Evolutionary conservation across 108 stramenopile species (phyloP).

Genomic region (Hondaea fermentalgiana): DNA sequence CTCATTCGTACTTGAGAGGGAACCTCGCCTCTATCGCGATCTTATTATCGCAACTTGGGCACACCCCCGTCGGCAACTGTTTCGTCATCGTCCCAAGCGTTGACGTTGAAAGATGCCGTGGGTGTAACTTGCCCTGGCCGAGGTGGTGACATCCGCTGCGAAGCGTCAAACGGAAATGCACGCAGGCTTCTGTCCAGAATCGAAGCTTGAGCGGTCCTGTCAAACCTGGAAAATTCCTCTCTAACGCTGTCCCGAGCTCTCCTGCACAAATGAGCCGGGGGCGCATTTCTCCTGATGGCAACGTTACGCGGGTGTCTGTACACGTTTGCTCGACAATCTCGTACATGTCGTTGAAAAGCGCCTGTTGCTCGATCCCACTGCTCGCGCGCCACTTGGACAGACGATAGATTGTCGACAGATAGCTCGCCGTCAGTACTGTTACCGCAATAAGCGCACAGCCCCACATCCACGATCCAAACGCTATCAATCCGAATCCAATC

Average conservation of each 20-base stretch:
- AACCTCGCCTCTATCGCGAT: neutral
- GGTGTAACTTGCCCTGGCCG: neutral
- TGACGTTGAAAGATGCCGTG: neutral
- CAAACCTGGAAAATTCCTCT: neutral
- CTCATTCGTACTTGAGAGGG: neutral
- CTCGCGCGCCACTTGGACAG: neutral
- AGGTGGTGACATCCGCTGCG: neutral
- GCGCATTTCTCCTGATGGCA: neutral
- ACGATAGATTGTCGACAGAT: neutral
- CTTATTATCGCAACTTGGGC: conserved; percentile 7
- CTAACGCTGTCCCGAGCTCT: neutral
- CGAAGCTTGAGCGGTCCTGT: neutral
- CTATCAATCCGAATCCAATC: neutral
- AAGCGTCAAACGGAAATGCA: neutral
- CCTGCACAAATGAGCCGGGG: neutral
- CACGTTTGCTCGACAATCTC: neutral
- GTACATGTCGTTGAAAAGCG: neutral
- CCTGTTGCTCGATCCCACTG: neutral
- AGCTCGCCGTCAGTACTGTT: neutral
- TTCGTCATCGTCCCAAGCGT: neutral
- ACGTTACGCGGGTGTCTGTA: neutral
- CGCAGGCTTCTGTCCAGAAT: neutral
- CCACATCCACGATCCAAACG: neutral
- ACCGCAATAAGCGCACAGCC: neutral
- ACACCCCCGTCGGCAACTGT: neutral